Evolutionary conservation across 2,329 filamentous ascomycete species (phyloP).

Genomic region (Aspergillus tamarii): DNA sequence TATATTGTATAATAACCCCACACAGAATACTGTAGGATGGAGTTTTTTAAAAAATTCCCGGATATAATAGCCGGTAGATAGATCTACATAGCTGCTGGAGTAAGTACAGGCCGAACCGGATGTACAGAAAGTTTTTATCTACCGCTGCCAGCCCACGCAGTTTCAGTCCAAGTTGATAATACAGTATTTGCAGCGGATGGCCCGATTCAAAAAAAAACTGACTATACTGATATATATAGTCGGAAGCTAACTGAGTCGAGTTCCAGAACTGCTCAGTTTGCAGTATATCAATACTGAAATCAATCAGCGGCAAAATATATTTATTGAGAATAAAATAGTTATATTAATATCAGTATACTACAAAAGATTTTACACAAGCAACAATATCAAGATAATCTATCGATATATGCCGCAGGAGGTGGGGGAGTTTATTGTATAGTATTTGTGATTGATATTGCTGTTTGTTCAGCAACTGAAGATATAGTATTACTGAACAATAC

Average conservation of each 20-base stretch:
- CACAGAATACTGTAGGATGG: not conserved
- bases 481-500: too few species aligned
- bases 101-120: not conserved
- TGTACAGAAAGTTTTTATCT: not conserved
- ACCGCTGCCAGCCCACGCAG: not conserved
- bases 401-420: not conserved
- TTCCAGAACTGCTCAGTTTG: not conserved
- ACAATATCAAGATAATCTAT: not conserved
- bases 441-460: not conserved
- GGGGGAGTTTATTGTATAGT: not conserved
- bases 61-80: accelerated
- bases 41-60: not conserved
- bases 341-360: not conserved
- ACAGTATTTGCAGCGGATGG: not conserved
- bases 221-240: not conserved
- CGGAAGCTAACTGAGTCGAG: accelerated
- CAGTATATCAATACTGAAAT: not conserved
- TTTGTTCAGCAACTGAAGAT: not conserved
- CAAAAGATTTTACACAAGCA: not conserved
- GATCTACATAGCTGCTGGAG: not conserved
- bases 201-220: not conserved
- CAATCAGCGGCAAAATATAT: not conserved
- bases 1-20: not conserved
- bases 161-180: not conserved
- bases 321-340: not conserved